Evolutionary conservation across 352 stramenopile genomes (phyloP).

Genomic region (Blastocystis hominis): DNA sequence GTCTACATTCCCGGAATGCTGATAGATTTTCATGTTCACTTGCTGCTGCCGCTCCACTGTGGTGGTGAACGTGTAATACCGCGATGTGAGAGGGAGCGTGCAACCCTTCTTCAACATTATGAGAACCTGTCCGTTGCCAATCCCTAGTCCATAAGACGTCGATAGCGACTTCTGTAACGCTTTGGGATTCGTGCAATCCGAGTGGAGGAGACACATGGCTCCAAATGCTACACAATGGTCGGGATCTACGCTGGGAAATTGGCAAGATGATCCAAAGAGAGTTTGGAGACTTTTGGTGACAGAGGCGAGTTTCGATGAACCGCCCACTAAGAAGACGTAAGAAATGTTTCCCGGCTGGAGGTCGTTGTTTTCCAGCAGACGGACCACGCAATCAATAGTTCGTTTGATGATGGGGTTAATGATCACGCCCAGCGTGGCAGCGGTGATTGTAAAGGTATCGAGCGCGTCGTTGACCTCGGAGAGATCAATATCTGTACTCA

Average conservation of each 20-base stretch:
- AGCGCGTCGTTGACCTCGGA: background rate
- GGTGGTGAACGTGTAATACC: background rate
- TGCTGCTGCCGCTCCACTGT: background rate
- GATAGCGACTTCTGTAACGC: background rate
- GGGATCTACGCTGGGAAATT: background rate
- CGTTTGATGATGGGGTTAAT: background rate
- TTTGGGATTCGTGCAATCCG: background rate
- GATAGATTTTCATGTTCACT: constrained; percentile 25
- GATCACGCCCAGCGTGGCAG: background rate
- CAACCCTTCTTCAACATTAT: constrained; percentile 31
- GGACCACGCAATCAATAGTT: background rate
- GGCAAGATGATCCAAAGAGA: background rate
- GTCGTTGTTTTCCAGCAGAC: background rate
- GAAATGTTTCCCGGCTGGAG: background rate
- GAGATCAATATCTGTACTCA: background rate
- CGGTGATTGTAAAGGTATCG: background rate
- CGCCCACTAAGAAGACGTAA: constrained; percentile 3
- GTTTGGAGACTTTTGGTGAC: background rate
- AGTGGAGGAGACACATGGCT: background rate
- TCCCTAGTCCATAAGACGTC: background rate
- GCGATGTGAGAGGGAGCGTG: background rate
- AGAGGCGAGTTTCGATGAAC: background rate
- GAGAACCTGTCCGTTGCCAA: background rate
- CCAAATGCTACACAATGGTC: background rate
- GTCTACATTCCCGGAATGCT: background rate